Evolutionary conservation across 1,284 basidiomycete genomes (phyloP), one percentile per base, ranked within the genome.

Genomic region (Cryptococcus deneoformans): DNA sequence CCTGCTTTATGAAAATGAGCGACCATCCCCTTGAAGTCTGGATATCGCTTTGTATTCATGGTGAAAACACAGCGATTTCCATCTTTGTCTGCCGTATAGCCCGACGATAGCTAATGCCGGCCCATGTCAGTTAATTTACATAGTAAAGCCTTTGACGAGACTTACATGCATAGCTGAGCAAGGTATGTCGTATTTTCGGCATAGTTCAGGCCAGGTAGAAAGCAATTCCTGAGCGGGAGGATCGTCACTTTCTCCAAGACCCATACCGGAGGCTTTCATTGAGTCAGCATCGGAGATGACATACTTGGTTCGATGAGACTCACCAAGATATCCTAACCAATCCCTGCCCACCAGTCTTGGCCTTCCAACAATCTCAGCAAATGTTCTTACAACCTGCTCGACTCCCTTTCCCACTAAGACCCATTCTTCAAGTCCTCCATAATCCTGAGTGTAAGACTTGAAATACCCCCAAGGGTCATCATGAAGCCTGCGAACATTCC

Each of bases 381-480:
- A 29, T 29, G 29, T 29, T 29, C 29, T 29, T 29, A 29, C 29
- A 29, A 29, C 29, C 29, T 29, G 29, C 29, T 29, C 29, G 29
- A 29, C 29, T 5, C 29, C 29, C 5, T 29, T 29, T 9, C 72
- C 77, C 46, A 79, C 63, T 39, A 79, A 54, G n/a, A 78, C 65
- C 62, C 72, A 78, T 58, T 77, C 74, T 53, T 80, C 79, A 7
- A 80, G 65, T 6, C 78, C 77, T 36, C 78, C 79, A 59, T 65
- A 74, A 59, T 77, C 72, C 57, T 79, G 77, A 6, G 64, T 68
- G 57, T 72, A 79, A 46, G 67, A 69, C 63, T 77, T 79, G 64
- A 79, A 79, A 61, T 70, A 69, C 8, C 77, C 78, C 69, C 74
- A 73, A 2, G 79, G 79, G 57, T 80, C 79, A 60, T 78, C 77